phyloP scores from a whole-genome alignment of 129 eudicot genomes.

The Lactuca saligna region DNA sequence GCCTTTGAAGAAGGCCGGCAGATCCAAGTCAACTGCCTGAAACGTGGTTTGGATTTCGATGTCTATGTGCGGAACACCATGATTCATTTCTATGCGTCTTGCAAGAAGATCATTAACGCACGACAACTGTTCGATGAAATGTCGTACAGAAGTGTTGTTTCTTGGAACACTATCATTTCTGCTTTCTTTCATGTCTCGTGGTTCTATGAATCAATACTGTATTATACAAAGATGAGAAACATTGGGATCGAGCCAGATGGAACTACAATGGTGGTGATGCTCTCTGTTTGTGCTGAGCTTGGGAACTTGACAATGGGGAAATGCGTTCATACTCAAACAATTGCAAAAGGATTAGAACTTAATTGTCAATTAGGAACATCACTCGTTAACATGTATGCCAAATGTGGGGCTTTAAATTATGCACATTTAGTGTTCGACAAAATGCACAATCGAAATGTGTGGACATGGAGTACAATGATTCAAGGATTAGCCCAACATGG shows the following conservation, averaged over 20 bases:
- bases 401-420: slow-evolving; percentile 52
- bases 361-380: slow-evolving; percentile 61
- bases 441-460: slow-evolving; percentile 44
- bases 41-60: slow-evolving; percentile 52
- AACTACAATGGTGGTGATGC: slow-evolving; percentile 65
- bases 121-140: slow-evolving; percentile 63
- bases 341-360: slow-evolving; percentile 39
- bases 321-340: slow-evolving; percentile 55
- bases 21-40: slow-evolving; percentile 49
- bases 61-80: slow-evolving; percentile 55
- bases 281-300: slow-evolving; percentile 57
- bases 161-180: slow-evolving; percentile 72
- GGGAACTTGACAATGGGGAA: slow-evolving; percentile 66
- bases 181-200: slow-evolving; percentile 40
- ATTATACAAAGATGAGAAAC: slow-evolving; percentile 42
- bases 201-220: slow-evolving; percentile 40
- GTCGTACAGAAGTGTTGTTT: slow-evolving; percentile 51
- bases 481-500: slow-evolving; percentile 76
- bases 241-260: slow-evolving; percentile 46
- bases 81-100: slow-evolving; percentile 53
- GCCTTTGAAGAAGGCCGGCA: slow-evolving; percentile 55
- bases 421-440: slow-evolving; percentile 49
- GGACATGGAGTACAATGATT: slow-evolving; percentile 87
- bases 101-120: slow-evolving; percentile 50
- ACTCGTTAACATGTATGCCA: slow-evolving; percentile 71